These are phyloP conservation scores for Ceratocystis albifundus DNA, from an alignment of 2,329 filamentous ascomycete genomes.

Conservation along the genomic window DNA sequence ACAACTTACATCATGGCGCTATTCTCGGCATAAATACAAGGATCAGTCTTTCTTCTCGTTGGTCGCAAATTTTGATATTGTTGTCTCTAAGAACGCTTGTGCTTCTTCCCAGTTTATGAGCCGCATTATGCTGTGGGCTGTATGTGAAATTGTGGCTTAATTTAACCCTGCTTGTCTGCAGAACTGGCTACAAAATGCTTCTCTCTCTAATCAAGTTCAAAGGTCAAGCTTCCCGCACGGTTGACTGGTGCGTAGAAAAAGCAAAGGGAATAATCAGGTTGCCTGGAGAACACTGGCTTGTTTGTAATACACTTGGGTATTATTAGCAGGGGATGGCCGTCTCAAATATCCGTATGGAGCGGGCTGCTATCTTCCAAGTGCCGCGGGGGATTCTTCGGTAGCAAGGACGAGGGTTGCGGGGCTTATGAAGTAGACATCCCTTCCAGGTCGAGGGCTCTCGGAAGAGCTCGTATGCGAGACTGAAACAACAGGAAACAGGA, in stretches of 20 bases:
- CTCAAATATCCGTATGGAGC: background rate
- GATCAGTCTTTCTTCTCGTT: conserved; percentile 4
- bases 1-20: background rate
- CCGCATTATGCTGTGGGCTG: background rate
- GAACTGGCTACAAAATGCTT: background rate
- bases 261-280: background rate
- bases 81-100: conserved; percentile 9
- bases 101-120: background rate
- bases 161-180: background rate
- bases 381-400: conserved; percentile 5
- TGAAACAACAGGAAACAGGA: conserved; percentile 1
- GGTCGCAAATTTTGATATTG: conserved; percentile 10
- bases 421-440: background rate
- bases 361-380: background rate
- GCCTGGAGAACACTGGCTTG: conserved; percentile 7
- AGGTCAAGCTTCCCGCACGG: background rate
- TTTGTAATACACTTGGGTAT: background rate
- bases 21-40: conserved; percentile 12
- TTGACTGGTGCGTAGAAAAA: background rate
- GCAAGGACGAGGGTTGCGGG: conserved; percentile 1
- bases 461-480: background rate
- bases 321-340: background rate
- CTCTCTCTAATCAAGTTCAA: background rate
- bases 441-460: background rate
- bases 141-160: background rate